Conservation (phyloP, 352 stramenopile genomes). For the Pythium rishiriense region DNA sequence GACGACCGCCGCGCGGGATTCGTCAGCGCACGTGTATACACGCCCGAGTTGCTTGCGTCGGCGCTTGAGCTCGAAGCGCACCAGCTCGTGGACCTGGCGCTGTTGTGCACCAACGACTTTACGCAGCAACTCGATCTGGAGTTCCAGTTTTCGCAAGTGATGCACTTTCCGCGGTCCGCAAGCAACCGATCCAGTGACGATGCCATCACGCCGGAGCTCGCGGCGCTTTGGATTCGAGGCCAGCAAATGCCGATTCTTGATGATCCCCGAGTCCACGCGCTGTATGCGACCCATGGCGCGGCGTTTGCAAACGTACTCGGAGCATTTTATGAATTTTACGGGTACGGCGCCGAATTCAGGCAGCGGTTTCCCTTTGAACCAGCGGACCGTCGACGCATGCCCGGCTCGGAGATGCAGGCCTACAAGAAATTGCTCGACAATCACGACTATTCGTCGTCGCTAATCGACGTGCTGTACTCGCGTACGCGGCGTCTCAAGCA, state of each 20-base stretch:
- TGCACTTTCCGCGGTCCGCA: conserved; percentile 54
- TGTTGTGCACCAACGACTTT: conserved; percentile 90
- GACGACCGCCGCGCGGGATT: conserved; percentile 28
- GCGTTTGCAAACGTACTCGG: conserved; percentile 57
- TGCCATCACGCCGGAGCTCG: conserved; percentile 46
- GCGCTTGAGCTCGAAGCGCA: conserved; percentile 58
- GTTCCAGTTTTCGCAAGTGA: conserved; percentile 45
- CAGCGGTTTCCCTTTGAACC: conserved; percentile 44
- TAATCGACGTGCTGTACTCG: conserved; percentile 70
- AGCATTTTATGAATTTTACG: conserved; percentile 83
- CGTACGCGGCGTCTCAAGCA: conserved; percentile 45
- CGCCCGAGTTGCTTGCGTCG: conserved; percentile 54
- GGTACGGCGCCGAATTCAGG: conserved; percentile 43
- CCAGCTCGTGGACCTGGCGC: conserved; percentile 81
- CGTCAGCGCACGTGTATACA: conserved; percentile 77
- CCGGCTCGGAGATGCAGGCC: conserved; percentile 43
- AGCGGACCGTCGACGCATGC: conserved; percentile 19
- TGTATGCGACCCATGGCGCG: conserved; percentile 25
- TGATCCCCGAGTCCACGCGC: conserved; percentile 34
- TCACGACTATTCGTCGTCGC: conserved; percentile 49
- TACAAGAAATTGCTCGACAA: conserved; percentile 66
- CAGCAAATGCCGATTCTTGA: conserved; percentile 55
- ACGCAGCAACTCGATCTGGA: conserved; percentile 68
- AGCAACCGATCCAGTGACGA: conserved; percentile 36
- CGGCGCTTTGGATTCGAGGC: conserved; percentile 52